A percentile compares a stretch with the other conserved stretches of the same genome.
phyloP scores from a whole-genome alignment of 768 basidiomycete species.

The Russula brevipes region DNA sequence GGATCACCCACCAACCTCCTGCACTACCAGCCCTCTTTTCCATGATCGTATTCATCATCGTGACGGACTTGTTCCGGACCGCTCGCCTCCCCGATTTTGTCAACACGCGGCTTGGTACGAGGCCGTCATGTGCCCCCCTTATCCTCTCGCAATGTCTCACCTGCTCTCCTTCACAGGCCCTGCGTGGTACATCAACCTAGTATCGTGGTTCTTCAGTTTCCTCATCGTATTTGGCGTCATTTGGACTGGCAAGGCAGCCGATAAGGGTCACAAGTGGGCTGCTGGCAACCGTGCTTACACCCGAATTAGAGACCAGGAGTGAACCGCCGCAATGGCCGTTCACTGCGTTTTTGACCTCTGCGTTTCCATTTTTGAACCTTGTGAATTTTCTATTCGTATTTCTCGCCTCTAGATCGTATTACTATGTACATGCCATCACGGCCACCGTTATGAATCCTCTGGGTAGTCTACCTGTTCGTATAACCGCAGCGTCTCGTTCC shows the following conservation, averaged over 20 bases:
- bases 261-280: slow-evolving; percentile 64
- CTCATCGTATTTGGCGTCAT: slow-evolving; percentile 50
- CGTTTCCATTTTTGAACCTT: background rate
- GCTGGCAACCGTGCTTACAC: slow-evolving; percentile 68
- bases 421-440: slow-evolving; percentile 10
- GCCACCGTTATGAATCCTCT: slow-evolving; percentile 36
- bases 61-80: slow-evolving; percentile 55
- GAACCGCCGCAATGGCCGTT: background rate
- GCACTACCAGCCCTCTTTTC: slow-evolving; percentile 47
- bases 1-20: background rate
- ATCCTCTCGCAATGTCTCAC: background rate
- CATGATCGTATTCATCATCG: slow-evolving; percentile 54
- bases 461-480: slow-evolving; percentile 85
- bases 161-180: slow-evolving; percentile 39
- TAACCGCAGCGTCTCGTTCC: slow-evolving; percentile 79
- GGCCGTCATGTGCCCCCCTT: background rate
- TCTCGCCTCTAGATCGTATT: slow-evolving; percentile 2
- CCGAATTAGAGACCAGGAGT: slow-evolving; percentile 29
- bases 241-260: slow-evolving; percentile 57
- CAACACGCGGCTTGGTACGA: slow-evolving; percentile 54
- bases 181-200: slow-evolving; percentile 52
- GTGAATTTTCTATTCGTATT: background rate
- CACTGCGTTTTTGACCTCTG: background rate
- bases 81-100: slow-evolving; percentile 47
- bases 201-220: slow-evolving; percentile 58